A percentile compares a stretch with the other conserved stretches of the same genome.
Conservation (phyloP, 1,284 basidiomycete species). For the Leccinum subrobustum region DNA sequence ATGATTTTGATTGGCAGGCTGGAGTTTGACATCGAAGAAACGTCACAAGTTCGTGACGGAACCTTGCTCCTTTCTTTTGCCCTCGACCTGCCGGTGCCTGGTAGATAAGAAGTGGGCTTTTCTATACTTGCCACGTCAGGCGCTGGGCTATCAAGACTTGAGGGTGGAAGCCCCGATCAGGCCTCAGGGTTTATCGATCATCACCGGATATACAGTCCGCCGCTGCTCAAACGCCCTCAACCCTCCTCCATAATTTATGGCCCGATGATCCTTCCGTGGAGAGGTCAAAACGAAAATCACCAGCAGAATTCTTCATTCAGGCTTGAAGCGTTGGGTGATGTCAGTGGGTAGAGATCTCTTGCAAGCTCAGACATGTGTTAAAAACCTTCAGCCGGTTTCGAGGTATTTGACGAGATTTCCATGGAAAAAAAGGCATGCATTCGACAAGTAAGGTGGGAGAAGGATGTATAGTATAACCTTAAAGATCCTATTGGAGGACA, state of each 20-base stretch:
- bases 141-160: neutral
- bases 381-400: neutral
- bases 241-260: neutral
- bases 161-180: neutral
- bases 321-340: conserved; percentile 14
- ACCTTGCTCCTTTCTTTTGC: neutral
- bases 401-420: conserved; percentile 7
- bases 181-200: neutral
- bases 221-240: conserved; percentile 1
- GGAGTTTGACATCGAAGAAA: neutral
- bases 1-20: conserved; percentile 1
- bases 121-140: conserved; percentile 3
- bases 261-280: conserved; percentile 2
- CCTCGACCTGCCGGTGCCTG: neutral
- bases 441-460: neutral
- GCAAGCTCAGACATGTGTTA: conserved; percentile 1
- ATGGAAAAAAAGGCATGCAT: conserved; percentile 2
- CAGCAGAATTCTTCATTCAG: neutral
- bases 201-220: conserved; percentile 3
- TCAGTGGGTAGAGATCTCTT: neutral
- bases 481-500: conserved; percentile 3
- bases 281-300: conserved; percentile 1
- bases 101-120: neutral
- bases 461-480: conserved; percentile 9
- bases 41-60: neutral